Base-by-base conservation (phyloP, 1,284 basidiomycete genomes). In the Moniliophthora roreri region DNA sequence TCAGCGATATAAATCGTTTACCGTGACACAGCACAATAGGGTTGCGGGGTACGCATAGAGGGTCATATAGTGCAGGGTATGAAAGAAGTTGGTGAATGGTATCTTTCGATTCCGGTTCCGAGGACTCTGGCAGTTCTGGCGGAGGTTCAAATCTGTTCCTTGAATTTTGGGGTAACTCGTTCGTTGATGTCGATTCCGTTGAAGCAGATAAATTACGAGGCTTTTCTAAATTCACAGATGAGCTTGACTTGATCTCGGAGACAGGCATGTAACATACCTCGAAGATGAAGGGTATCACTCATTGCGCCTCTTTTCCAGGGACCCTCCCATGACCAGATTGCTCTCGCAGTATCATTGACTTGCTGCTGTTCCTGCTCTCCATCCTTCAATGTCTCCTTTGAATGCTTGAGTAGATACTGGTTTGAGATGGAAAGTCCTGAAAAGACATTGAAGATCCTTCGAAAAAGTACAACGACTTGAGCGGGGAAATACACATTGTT, bases 1-100 rank as follows among this genome's bases (percentile, higher is more conserved):
- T 21, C 13, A 15, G 24, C n/a, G 9, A 42, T 36, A 50, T 35
- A 6, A 34, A 49, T n/a, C 52, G 69, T 83, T 67, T 66, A 93
- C 95, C 95, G 72, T 99, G 96, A 64, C 94, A 98, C 13, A 99
- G 79, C 0, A 97, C 94, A 58, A 99, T 90, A 2, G 95, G 93
- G 68, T 93, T 85, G 11, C 92, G 80, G 0, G 96, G 96, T 5
- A 80, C 80, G 53, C 91, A 80, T 21, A 93, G 62, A 0, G 89
- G 91, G 55, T 91, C 80, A 62, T 82, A 88, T 18, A 95, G 74
- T 0, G 81, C 76, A 7, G 91, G 89, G 61, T 87, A 84, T 51
- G 74, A 73, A 65, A 95, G 82, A 15, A 95, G 77, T 42, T 78
- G 75, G 66, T 92, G 89, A 5, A 95, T 90, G 8, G 71, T 74